Percentiles rank a stretch among this genome's conserved stretches.
Conservation (phyloP, 1,284 basidiomycete genomes). For the Trametes polyzona region DNA sequence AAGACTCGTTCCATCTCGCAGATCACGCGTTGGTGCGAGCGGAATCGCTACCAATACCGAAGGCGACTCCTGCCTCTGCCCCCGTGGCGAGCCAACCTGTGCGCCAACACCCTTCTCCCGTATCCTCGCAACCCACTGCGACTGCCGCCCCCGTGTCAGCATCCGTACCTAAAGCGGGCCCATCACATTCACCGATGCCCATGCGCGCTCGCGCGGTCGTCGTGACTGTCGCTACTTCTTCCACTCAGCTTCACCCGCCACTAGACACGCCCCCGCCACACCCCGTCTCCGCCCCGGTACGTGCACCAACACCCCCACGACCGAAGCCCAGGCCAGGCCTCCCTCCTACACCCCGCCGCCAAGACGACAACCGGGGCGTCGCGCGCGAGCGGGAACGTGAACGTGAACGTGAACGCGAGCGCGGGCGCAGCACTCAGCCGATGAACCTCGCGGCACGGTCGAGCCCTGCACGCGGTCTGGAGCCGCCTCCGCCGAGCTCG, state of each 20-base stretch:
- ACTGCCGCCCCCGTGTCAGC: background rate
- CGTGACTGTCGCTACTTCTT: background rate
- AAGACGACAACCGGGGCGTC: conserved; percentile 2
- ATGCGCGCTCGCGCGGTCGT: conserved; percentile 4
- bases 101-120: background rate
- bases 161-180: background rate
- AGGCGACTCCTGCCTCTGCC: background rate
- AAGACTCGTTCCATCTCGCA: background rate
- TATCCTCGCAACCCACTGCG: background rate
- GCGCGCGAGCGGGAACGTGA: conserved; percentile 8
- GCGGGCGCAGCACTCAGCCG: conserved; percentile 6
- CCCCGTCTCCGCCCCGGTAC: conserved; percentile 5
- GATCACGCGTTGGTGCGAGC: background rate
- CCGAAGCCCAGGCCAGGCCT: conserved; percentile 3
- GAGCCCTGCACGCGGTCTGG: background rate
- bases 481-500: background rate
- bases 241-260: conserved; percentile 3
- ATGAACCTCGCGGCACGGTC: background rate
- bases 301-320: conserved; percentile 9
- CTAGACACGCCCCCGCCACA: background rate
- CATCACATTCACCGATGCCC: background rate
- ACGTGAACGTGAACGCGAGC: too few relatives aligned
- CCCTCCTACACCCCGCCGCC: conserved; percentile 12
- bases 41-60: conserved; percentile 1
- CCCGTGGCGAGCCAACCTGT: background rate